These are phyloP conservation scores for Acacia concinna DNA, from an alignment of 331 rosid species.

Conservation along the genomic window DNA sequence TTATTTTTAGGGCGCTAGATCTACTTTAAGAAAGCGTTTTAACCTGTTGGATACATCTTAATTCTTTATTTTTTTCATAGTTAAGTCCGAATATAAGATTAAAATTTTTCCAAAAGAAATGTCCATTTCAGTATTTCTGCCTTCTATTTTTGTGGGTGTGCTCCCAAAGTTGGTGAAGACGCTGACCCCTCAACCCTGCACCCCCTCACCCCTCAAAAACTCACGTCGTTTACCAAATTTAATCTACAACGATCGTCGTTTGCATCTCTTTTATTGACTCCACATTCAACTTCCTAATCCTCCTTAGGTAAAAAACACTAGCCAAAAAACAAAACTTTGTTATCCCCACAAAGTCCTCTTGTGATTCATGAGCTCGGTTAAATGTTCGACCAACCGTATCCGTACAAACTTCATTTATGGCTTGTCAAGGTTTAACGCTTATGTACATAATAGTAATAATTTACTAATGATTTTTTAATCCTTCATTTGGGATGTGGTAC, in stretches of 20 bases:
- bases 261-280: background rate
- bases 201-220: background rate
- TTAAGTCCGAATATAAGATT: too few relatives aligned
- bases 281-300: background rate
- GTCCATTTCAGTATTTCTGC: background rate
- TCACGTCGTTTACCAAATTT: background rate
- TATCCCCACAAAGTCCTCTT: background rate
- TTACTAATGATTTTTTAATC: background rate
- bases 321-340: background rate
- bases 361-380: background rate
- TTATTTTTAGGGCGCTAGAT: too few relatives aligned
- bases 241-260: background rate
- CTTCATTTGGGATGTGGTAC: background rate
- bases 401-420: background rate
- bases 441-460: background rate
- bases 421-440: background rate
- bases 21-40: too few relatives aligned
- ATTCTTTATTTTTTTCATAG: too few relatives aligned
- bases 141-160: background rate
- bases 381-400: background rate
- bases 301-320: background rate
- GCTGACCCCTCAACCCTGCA: constrained; percentile 22
- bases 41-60: too few relatives aligned
- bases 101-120: too few relatives aligned
- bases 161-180: constrained; percentile 22